phyloP scores from a whole-genome alignment of 371 early-diverging fungal genomes.

The Parasitella parasitica region DNA sequence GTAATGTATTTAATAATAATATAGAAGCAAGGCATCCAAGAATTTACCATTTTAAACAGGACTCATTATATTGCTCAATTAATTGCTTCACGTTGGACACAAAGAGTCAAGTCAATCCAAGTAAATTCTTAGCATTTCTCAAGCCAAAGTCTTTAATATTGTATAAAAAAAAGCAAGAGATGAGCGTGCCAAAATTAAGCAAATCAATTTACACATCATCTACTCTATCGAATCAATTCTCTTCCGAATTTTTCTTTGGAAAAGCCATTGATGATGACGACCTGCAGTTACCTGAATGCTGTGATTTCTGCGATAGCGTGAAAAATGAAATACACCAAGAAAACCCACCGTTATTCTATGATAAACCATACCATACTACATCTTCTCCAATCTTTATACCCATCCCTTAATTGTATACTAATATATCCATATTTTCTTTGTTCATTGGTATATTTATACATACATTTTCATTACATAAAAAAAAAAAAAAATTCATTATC shows the following conservation, averaged over 20 bases:
- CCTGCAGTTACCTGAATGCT: not conserved
- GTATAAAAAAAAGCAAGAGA: not conserved
- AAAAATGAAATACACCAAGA: not conserved
- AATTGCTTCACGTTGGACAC: slow-evolving; percentile 12
- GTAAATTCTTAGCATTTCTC: not conserved
- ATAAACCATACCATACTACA: not conserved
- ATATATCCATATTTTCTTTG: not conserved
- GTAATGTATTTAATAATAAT: slow-evolving; percentile 10
- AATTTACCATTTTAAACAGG: not conserved
- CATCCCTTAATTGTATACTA: not conserved
- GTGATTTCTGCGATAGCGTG: not conserved
- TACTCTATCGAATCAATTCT: not conserved
- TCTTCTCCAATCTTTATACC: not conserved
- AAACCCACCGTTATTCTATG: not conserved
- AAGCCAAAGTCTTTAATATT: not conserved
- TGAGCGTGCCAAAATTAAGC: not conserved
- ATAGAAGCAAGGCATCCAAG: not conserved
- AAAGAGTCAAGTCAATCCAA: not conserved
- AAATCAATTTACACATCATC: not conserved
- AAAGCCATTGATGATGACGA: not conserved
- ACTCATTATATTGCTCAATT: slow-evolving; percentile 18
- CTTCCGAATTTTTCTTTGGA: not conserved
- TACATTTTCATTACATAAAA: too few species aligned
- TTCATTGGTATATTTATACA: too few species aligned
- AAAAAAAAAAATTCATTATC: too few species aligned